Conservation (phyloP, 148 eudicot species). For the Rhododendron williamsianum region DNA sequence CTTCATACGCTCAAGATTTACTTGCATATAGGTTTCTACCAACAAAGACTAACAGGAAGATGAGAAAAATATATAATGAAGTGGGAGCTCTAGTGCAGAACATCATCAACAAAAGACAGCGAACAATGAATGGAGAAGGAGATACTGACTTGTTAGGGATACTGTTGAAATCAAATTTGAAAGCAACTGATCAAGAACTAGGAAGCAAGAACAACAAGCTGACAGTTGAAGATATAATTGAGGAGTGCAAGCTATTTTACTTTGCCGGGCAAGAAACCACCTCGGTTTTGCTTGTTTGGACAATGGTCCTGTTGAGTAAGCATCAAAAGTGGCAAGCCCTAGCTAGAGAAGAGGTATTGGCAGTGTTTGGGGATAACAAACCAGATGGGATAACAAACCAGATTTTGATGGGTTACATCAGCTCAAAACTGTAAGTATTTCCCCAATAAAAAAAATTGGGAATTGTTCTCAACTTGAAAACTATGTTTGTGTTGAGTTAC, state of each 20-base stretch:
- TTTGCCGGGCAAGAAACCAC: conserved; percentile 21
- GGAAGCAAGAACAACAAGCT: not conserved
- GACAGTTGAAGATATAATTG: conserved; percentile 6
- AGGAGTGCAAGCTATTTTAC: conserved; percentile 10
- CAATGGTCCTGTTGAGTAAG: conserved; percentile 19
- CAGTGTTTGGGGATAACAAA: conserved; percentile 25
- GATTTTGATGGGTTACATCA: conserved; percentile 29
- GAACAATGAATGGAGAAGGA: not conserved
- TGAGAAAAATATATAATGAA: conserved; percentile 12
- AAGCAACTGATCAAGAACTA: not conserved
- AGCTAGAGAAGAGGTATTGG: conserved; percentile 29
- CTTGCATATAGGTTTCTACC: conserved; percentile 24
- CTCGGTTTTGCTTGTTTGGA: conserved; percentile 20
- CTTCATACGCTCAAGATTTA: not conserved
- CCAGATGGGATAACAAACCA: conserved; percentile 29
- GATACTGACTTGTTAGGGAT: conserved; percentile 3
- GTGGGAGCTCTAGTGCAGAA: conserved; percentile 8
- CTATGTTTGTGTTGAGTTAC: not conserved
- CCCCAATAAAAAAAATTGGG: not conserved
- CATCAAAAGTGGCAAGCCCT: conserved; percentile 23
- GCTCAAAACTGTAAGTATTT: conserved; percentile 27
- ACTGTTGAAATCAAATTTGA: conserved; percentile 1
- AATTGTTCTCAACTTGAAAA: not conserved
- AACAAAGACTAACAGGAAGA: conserved; percentile 26
- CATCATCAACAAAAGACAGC: conserved; percentile 15